phyloP scores from a whole-genome alignment of 495 filamentous ascomycete species.

The Alectoria sarmentosa region DNA sequence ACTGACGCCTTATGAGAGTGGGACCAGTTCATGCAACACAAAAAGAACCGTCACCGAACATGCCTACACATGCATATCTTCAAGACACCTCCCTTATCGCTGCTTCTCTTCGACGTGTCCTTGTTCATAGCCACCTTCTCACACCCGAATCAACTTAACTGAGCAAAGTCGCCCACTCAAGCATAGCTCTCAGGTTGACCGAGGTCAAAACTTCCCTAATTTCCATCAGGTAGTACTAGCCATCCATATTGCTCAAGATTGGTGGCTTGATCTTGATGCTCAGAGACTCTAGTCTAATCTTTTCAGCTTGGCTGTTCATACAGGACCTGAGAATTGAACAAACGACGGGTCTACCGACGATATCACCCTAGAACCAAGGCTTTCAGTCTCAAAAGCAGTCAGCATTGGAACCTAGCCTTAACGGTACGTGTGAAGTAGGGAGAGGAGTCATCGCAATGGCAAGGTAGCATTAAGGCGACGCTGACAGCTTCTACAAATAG shows the following conservation, averaged over 20 bases:
- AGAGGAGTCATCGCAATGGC: neutral
- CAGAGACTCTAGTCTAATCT: neutral
- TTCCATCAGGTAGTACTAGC: neutral
- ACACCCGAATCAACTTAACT: neutral
- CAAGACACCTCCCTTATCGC: neutral
- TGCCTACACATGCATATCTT: neutral
- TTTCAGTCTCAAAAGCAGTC: neutral
- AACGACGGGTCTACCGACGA: neutral
- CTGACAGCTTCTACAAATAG: neutral
- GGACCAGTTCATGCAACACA: conserved; percentile 1
- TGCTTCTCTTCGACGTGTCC: neutral
- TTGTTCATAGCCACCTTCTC: neutral
- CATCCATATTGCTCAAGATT: neutral
- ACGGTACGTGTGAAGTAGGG: neutral
- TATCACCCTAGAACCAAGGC: neutral
- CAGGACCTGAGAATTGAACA: neutral
- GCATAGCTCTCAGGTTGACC: neutral
- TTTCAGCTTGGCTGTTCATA: neutral
- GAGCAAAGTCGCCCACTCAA: neutral
- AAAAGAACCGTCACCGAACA: neutral
- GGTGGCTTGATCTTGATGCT: neutral
- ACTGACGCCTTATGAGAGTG: neutral
- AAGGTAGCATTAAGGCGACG: neutral
- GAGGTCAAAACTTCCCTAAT: neutral
- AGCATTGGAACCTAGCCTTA: neutral